Percentiles rank a stretch among this genome's conserved stretches.
Conservation (phyloP, 2,329 filamentous ascomycete species). For the Fusarium cicatricum region DNA sequence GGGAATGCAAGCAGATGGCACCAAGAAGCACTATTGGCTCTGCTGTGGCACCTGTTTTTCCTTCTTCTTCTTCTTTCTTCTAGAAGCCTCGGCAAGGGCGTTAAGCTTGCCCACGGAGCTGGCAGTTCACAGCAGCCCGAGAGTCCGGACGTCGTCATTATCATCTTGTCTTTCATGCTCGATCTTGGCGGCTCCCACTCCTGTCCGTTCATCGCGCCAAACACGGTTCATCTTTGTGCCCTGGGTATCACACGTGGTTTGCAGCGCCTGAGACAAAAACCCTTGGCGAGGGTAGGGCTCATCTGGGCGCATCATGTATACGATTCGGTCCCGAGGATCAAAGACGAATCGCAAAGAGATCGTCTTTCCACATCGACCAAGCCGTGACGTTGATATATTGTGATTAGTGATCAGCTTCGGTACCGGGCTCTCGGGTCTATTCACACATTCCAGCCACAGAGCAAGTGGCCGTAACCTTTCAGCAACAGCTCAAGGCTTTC, state of each 20-base stretch:
- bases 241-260: slow-evolving; percentile 16
- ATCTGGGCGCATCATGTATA: too few species aligned
- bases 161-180: not conserved
- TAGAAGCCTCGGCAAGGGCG: not conserved
- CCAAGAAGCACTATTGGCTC: not conserved
- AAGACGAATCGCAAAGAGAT: not conserved
- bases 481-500: not conserved
- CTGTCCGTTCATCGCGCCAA: not conserved
- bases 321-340: not conserved
- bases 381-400: not conserved
- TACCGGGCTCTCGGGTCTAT: slow-evolving; percentile 1
- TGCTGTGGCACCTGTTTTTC: not conserved
- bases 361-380: not conserved
- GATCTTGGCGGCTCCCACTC: not conserved
- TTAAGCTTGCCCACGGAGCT: not conserved
- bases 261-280: not conserved
- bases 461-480: not conserved
- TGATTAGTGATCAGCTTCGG: slow-evolving; percentile 18
- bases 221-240: too few species aligned
- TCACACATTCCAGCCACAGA: not conserved
- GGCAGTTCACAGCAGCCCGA: not conserved
- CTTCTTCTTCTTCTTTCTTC: too few species aligned
- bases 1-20: too few species aligned
- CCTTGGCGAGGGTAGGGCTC: not conserved
- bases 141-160: not conserved